Evolutionary conservation across 2,329 filamentous ascomycete species (phyloP).

Genomic region (Ceratocystis diversiconidia): DNA sequence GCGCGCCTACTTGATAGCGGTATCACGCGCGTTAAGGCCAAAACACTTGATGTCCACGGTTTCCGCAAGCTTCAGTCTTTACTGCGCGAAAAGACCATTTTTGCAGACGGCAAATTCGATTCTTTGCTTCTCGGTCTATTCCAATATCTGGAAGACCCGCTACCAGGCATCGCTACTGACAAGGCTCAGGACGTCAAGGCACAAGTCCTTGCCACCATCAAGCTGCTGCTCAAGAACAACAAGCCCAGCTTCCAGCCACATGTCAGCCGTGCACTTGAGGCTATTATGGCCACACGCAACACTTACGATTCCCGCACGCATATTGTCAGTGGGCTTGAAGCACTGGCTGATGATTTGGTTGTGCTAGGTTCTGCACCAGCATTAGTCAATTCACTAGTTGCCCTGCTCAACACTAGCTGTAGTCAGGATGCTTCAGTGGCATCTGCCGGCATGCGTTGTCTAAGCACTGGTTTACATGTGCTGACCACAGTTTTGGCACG

Average conservation of each 20-base stretch:
- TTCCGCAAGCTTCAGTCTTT: constrained; percentile 67
- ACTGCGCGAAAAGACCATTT: constrained; percentile 51
- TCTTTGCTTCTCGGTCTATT: constrained; percentile 54
- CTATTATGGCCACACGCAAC: constrained; percentile 49
- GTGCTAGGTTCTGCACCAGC: constrained; percentile 48
- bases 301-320: constrained; percentile 55
- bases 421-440: constrained; percentile 27
- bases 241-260: constrained; percentile 52
- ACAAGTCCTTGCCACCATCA: constrained; percentile 60
- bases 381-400: constrained; percentile 40
- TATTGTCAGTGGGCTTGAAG: constrained; percentile 59
- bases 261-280: constrained; percentile 51
- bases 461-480: constrained; percentile 50
- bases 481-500: constrained; percentile 45
- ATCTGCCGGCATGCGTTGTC: constrained; percentile 34
- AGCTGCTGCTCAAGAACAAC: constrained; percentile 55
- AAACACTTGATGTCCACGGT: constrained; percentile 64
- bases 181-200: constrained; percentile 60
- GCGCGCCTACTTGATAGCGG: constrained; percentile 56
- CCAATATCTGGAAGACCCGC: constrained; percentile 52
- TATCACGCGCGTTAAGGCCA: constrained; percentile 55
- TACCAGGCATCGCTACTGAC: constrained; percentile 40
- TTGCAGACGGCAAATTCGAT: constrained; percentile 54
- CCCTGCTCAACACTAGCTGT: constrained; percentile 29
- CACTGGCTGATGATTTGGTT: constrained; percentile 58